These are phyloP conservation scores for Eutreptiella sp. DNA, from an alignment of 208 protist genomes.

Conservation along the genomic window DNA sequence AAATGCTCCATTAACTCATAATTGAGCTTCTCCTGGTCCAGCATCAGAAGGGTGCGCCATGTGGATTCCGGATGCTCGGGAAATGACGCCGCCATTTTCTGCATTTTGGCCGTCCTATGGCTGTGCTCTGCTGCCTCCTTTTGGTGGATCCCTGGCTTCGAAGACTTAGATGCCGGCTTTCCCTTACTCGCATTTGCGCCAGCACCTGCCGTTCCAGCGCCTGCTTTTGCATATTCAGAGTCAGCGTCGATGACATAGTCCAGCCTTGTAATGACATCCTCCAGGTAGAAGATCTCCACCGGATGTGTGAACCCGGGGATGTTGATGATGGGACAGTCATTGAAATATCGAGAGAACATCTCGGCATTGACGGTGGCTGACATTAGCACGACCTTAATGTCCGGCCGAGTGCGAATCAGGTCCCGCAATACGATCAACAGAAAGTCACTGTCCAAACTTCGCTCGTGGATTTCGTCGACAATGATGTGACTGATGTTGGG, in stretches of 20 bases:
- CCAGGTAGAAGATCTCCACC: conserved; percentile 82
- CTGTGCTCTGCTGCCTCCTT: not conserved
- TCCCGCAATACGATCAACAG: conserved; percentile 82
- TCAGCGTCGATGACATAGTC: conserved; percentile 68
- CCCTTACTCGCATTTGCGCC: too few relatives aligned
- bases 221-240: conserved; percentile 47
- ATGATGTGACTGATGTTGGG: conserved; percentile 78
- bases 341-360: conserved; percentile 84
- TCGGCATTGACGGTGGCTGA: conserved; percentile 88
- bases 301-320: conserved; percentile 89
- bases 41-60: conserved; percentile 52
- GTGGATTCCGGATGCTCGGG: not conserved
- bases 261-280: conserved; percentile 77
- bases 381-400: conserved; percentile 85
- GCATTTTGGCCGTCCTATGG: not conserved
- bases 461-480: conserved; percentile 92
- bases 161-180: too few relatives aligned
- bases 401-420: conserved; percentile 47
- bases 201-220: too few relatives aligned
- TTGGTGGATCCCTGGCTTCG: too few relatives aligned
- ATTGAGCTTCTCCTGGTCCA: conserved; percentile 86
- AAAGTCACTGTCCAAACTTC: conserved; percentile 92
- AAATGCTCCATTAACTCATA: conserved; percentile 85
- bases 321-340: conserved; percentile 65
- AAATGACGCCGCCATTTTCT: not conserved